Percentiles rank a stretch among this genome's conserved stretches.
Conservation (phyloP, 2,329 filamentous ascomycete species). For the Botrytis porri region DNA sequence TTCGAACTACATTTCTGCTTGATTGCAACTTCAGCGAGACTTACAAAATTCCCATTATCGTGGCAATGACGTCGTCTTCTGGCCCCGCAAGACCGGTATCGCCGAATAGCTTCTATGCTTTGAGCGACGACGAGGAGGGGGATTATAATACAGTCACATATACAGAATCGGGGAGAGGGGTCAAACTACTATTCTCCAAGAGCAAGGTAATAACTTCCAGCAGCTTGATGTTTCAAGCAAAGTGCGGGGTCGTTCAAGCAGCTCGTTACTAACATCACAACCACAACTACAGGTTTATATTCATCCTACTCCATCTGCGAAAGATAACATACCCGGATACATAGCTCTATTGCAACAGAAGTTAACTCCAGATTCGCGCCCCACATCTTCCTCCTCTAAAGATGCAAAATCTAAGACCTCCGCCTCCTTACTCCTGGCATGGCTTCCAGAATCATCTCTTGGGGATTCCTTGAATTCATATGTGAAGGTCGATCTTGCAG, state of each 20-base stretch:
- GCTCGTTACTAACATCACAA: conserved; percentile 16
- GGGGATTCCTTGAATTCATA: conserved; percentile 86
- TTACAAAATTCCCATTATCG: not conserved
- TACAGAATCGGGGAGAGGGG: conserved; percentile 70
- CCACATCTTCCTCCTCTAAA: conserved; percentile 37
- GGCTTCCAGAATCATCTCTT: conserved; percentile 86
- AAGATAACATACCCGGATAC: conserved; percentile 94
- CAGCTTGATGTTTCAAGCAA: not conserved
- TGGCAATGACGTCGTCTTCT: conserved; percentile 36
- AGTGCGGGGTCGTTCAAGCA: conserved; percentile 21
- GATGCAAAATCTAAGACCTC: conserved; percentile 51
- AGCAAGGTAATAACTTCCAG: conserved; percentile 67
- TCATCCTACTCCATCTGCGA: conserved; percentile 86
- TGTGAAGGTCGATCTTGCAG: conserved; percentile 89
- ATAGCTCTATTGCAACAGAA: conserved; percentile 93
- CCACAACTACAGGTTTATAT: conserved; percentile 72
- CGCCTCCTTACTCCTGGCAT: conserved; percentile 80
- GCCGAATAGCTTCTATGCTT: conserved; percentile 86
- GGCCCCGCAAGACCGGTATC: conserved; percentile 50
- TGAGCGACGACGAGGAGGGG: conserved; percentile 94
- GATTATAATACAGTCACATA: conserved; percentile 94
- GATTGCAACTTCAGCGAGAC: not conserved
- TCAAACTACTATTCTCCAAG: conserved; percentile 93
- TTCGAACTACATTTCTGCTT: not conserved
- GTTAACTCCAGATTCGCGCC: conserved; percentile 41